Percentiles rank a stretch among this genome's conserved stretches.
Conservation (phyloP, 202 grass and related monocot genomes). For the Setaria italica region DNA sequence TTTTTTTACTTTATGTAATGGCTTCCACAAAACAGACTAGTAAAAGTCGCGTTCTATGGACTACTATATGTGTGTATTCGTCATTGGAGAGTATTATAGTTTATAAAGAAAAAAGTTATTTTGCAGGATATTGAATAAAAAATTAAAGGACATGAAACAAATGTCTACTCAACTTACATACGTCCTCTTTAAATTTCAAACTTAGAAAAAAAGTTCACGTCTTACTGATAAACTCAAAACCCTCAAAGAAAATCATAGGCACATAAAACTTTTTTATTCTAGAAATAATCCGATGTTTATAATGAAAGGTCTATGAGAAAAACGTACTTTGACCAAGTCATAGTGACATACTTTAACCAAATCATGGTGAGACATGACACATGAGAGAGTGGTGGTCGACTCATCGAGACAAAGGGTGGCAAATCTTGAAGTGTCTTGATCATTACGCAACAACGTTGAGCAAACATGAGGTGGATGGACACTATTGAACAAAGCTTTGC, state of each 20-base stretch:
- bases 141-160: too few species aligned
- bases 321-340: background rate
- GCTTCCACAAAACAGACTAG: too few species aligned
- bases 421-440: background rate
- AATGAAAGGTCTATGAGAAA: background rate
- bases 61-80: too few species aligned
- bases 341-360: background rate
- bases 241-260: background rate
- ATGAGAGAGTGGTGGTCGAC: too few species aligned
- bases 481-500: background rate
- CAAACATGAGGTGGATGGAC: background rate
- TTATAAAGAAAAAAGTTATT: too few species aligned
- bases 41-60: too few species aligned
- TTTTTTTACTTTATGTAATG: too few species aligned
- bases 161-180: background rate
- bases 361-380: background rate
- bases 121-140: too few species aligned
- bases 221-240: background rate
- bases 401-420: background rate
- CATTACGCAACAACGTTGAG: background rate
- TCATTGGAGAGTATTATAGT: too few species aligned
- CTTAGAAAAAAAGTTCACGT: background rate
- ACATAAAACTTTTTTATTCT: background rate
- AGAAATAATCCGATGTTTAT: background rate
- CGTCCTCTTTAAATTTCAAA: background rate